Conservation (phyloP, 164 flowering plant genomes). For the grape (Vitis vinifera) region DNA sequence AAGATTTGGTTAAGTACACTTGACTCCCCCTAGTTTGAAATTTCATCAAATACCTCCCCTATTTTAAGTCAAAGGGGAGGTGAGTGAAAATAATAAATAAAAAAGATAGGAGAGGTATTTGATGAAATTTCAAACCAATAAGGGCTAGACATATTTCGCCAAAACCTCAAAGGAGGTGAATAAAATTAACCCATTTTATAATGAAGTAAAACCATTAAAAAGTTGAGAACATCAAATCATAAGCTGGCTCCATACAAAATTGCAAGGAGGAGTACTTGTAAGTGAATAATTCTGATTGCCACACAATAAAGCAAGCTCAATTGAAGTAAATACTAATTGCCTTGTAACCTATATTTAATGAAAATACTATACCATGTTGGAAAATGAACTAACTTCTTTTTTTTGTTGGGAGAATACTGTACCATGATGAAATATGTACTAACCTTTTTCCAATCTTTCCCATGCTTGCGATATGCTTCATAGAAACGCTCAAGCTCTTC, state of each 20-base stretch:
- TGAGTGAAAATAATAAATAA: too few species aligned
- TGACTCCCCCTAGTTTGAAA: too few species aligned
- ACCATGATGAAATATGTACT: background rate
- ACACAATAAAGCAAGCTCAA: background rate
- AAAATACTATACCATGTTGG: background rate
- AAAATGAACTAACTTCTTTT: too few species aligned
- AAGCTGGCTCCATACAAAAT: background rate
- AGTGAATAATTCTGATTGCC: background rate
- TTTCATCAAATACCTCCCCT: too few species aligned
- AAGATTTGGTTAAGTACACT: too few species aligned
- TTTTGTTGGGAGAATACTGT: too few species aligned
- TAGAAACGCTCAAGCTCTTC: constrained; percentile 69
- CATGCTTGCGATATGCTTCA: constrained; percentile 67
- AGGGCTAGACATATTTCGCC: too few species aligned
- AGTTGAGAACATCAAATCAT: background rate
- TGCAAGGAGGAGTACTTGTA: background rate
- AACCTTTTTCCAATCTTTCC: constrained; percentile 82
- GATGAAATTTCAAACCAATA: too few species aligned
- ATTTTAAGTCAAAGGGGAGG: too few species aligned
- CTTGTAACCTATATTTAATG: background rate
- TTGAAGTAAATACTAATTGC: background rate
- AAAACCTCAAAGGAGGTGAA: too few species aligned
- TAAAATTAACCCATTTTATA: background rate
- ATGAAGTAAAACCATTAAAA: background rate
- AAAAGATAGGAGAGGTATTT: too few species aligned